Percentiles rank a stretch among this genome's conserved stretches.
Evolutionary conservation across 805 yeast genomes (phyloP).

Genomic region (fission yeast (Schizosaccharomyces pombe)): DNA sequence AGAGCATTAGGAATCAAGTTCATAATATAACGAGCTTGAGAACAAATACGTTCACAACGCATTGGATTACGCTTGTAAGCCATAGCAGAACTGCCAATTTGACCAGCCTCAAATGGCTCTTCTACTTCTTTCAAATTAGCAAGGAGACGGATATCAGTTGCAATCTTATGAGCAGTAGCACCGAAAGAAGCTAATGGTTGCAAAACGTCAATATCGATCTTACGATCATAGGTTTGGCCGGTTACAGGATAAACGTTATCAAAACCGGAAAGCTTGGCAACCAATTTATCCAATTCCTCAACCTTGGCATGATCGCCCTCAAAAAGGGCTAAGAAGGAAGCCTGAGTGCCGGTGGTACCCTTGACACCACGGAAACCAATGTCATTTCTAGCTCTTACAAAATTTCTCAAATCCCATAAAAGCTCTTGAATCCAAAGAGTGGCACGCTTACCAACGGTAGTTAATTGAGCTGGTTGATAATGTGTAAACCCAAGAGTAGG

Average conservation of each 20-base stretch:
- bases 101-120: conserved; percentile 96
- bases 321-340: conserved; percentile 79
- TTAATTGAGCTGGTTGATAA: conserved; percentile 97
- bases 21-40: conserved; percentile 89
- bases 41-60: conserved; percentile 97
- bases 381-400: conserved; percentile 88
- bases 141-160: conserved; percentile 83
- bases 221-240: conserved; percentile 97
- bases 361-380: conserved; percentile 92
- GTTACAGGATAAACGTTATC: conserved; percentile 91
- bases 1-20: conserved; percentile 79
- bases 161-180: conserved; percentile 90
- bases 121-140: conserved; percentile 94
- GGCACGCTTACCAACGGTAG: conserved; percentile 95
- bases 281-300: conserved; percentile 74
- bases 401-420: conserved; percentile 90
- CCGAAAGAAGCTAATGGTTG: conserved; percentile 87
- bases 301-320: conserved; percentile 95
- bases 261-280: conserved; percentile 79
- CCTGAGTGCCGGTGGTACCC: conserved; percentile 98
- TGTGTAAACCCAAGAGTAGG: conserved; percentile 98
- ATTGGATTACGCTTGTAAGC: conserved; percentile 98
- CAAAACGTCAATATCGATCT: conserved; percentile 83
- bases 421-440: conserved; percentile 94
- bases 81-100: conserved; percentile 96